Evolutionary conservation across 768 basidiomycete genomes (phyloP), one percentile per base, ranked within the genome.

Genomic region (Tylopilus intermedius): DNA sequence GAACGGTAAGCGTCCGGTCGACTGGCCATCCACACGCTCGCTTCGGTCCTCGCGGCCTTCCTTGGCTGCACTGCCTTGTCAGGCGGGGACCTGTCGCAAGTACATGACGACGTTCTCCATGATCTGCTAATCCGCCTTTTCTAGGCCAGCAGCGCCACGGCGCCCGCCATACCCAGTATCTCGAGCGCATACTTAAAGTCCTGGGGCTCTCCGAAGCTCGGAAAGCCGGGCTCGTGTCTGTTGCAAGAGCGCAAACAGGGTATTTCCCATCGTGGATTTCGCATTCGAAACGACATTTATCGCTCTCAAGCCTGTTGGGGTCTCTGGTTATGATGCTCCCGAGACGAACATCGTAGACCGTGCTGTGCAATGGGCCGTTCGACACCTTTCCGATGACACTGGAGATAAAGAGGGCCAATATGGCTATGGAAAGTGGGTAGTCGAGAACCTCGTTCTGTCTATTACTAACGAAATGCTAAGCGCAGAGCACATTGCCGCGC

Each of bases 311-410:
- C 56, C 74, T 39, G 51, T 57, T 30, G 48, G 46, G 4, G 45
- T 65, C n/a, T 38, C 54, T 32, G 63, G 60, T 10, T 67, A 67
- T 1, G 65, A 39, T 49, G 24, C 30, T 68, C 18, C 67, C 14
- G 49, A 71, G 11, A 61, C 63, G 2, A 61, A 42, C 22, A 54
- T 82, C 8, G 62, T 76, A 8, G 76, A 83, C 44, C 69, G 72
- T 44, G 76, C 72, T 1, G 59, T 85, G 59, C 76, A 80, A 49
- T 80, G 80, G 77, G 74, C 77, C 11, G 77, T 83, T 4, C 71
- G 76, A 40, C 62, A 66, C 24, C 69, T 83, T 51, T 73, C 77
- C 0, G 65, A 55, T 9, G 70, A 73, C 1, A 63, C 64, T 3
- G 58, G 60, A 11, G 55, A 64, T n/a, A 66, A 61, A 8, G 57